Base-by-base conservation (phyloP, 805 yeast species). In the Lachancea mirantina region DNA sequence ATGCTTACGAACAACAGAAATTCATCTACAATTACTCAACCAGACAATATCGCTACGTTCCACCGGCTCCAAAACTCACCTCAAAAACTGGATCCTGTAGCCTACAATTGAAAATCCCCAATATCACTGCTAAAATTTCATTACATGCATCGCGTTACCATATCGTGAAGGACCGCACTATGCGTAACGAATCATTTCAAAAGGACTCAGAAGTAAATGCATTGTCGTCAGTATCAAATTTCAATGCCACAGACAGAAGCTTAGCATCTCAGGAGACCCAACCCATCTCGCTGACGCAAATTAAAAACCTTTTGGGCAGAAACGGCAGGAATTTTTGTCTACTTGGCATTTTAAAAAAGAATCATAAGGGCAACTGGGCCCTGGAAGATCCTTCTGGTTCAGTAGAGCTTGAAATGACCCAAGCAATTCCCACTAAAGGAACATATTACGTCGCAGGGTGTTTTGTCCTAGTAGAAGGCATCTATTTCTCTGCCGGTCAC, bases 261-360 rank as follows among this genome's bases (percentile, higher is more conserved):
- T 25, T 40, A 38, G 23, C 36, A 36, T 20, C 29, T 29, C 23
- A 31, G 15, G 16, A 46, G 37, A 32, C 41, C 6, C 34, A 30
- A 13, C 36, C 41, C n/a, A 46, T 54, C 48, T 42, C 69, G 3
- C 63, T 89, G 27, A 83, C 95, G 0, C 65, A 75, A 23, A 76
- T 92, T 34, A 88, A 88, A 48, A 88, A 88, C 54, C 62, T 92
- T 38, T 55, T 92, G 18, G 99, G 98, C 19, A 64, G 95, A 34
- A 82, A 81, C 46, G 89, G 89, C 4, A 66, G 72, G 33, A 67
- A 74, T 36, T 92, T 92, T 50, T 61, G 82, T 6, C 52, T 92
- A 2, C 75, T 88, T 47, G 99, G 98, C 0, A 61, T 87, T 36
- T 56, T 92, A 8, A 66, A 78, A 2, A 66, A 67, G 37, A 76